Evolutionary conservation across 768 basidiomycete genomes (phyloP).

Genomic region (Albatrellus ellisii): DNA sequence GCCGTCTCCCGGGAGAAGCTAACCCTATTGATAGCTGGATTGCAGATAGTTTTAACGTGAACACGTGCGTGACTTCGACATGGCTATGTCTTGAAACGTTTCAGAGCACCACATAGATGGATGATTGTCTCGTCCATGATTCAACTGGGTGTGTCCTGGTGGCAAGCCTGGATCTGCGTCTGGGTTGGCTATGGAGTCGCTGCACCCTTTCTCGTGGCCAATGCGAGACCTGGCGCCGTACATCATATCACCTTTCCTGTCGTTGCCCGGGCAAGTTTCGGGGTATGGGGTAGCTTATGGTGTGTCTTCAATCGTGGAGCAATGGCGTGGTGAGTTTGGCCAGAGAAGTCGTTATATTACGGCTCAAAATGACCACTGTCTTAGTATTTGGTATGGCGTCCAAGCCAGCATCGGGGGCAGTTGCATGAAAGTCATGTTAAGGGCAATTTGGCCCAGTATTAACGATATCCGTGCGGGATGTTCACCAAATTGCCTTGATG

Average conservation of each 20-base stretch:
- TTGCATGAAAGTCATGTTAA: conserved; percentile 62
- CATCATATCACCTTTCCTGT: conserved; percentile 72
- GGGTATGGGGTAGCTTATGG: conserved; percentile 69
- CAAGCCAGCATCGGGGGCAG: conserved; percentile 76
- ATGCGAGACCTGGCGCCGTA: conserved; percentile 66
- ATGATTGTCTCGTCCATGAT: conserved; percentile 72
- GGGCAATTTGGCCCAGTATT: conserved; percentile 65
- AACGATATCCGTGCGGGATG: conserved; percentile 43
- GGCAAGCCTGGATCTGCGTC: conserved; percentile 77
- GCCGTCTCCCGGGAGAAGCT: conserved; percentile 2
- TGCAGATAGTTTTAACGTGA: conserved; percentile 69
- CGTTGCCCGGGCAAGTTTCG: conserved; percentile 65
- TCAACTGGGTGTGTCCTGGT: conserved; percentile 62
- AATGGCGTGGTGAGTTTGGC: conserved; percentile 50
- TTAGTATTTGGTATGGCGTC: conserved; percentile 65
- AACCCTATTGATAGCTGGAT: conserved; percentile 44
- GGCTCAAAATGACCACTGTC: background rate
- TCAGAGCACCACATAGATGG: conserved; percentile 31
- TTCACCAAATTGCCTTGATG: background rate
- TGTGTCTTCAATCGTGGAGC: conserved; percentile 63
- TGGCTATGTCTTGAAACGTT: background rate
- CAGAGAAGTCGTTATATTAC: too few species aligned
- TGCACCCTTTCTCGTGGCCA: conserved; percentile 62
- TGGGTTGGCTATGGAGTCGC: conserved; percentile 33
- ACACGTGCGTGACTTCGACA: conserved; percentile 35